Base-by-base conservation (phyloP, 495 filamentous ascomycete genomes). In the Evernia prunastri region DNA sequence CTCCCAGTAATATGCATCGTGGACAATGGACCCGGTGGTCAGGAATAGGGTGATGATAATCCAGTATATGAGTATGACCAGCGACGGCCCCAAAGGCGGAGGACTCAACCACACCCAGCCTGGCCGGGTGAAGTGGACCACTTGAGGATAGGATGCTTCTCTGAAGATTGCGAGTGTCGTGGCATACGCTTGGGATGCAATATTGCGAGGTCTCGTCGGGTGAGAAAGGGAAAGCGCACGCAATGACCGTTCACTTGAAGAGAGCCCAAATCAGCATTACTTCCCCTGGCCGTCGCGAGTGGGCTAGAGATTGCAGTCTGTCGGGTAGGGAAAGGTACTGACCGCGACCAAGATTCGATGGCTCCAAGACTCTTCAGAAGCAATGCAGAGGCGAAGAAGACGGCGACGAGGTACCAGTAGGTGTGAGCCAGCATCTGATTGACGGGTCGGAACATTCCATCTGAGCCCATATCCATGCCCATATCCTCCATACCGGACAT, bases 121-220 rank as follows among this genome's bases (percentile, higher is more conserved):
- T 39, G 78, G 72, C 9, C 84, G 49, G 3, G 78, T 75, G 58
- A 88, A 67, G 59, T 83, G 81, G 40, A 80, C 74, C 59, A 77
- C 59, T 15, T 87, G 83, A 12, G 83, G 87, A 69, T 89, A 84
- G 70, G 80, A 81, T 40, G 82, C 76, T 73, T 94, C 90, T 64
- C 90, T 83, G 25, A 74, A 68, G 35, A 88, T 76, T 2, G 90
- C 90, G 40, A 87, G 88, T 33, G 82, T 63, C 2, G 89, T 91
- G 13, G 89, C 89, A 76, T 83, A 86, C 53, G 70, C 51, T 37
- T 79, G 75, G 58, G 83, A 74, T 59, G 86, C 77, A 2, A 68
- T 25, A 53, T 81, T 83, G 67, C 81, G 84, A 18, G 90, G 89
- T 69, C 84, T 85, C 23, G 89, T 86, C 1, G 59, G 59, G 15